A percentile compares a stretch with the other conserved stretches of the same genome.
Conservation (phyloP, 2,329 filamentous ascomycete genomes). For the Cercospora citrullina region DNA sequence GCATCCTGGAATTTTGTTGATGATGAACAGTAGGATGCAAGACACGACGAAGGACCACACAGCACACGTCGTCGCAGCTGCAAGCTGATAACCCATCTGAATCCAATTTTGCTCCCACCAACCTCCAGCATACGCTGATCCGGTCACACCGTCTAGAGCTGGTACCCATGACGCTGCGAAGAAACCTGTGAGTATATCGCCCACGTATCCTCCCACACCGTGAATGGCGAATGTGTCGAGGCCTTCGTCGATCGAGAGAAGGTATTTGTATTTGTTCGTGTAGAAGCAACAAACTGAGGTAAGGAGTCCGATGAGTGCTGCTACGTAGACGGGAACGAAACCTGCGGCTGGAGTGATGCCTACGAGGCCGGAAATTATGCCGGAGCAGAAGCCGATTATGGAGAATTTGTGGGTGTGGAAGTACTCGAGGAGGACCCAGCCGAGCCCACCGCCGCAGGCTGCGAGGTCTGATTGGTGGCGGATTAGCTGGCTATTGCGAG, state of each 20-base stretch:
- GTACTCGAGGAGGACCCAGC: constrained; percentile 56
- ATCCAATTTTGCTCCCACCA: constrained; percentile 42
- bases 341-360: constrained; percentile 52
- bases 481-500: neutral
- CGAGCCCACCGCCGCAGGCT: constrained; percentile 52
- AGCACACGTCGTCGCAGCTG: constrained; percentile 56
- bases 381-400: constrained; percentile 58
- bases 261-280: constrained; percentile 54
- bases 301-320: constrained; percentile 57
- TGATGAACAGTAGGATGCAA: constrained; percentile 52
- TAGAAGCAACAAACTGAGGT: constrained; percentile 54
- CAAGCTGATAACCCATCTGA: constrained; percentile 57
- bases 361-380: constrained; percentile 59
- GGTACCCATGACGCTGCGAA: constrained; percentile 46
- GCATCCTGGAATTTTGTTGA: constrained; percentile 58
- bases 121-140: neutral
- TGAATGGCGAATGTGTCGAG: constrained; percentile 63
- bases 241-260: constrained; percentile 57
- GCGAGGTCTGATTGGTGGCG: constrained; percentile 45
- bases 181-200: constrained; percentile 59
- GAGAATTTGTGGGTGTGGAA: constrained; percentile 55
- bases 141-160: neutral
- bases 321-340: constrained; percentile 33
- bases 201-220: constrained; percentile 58
- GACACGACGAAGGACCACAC: constrained; percentile 55